phyloP scores from a whole-genome alignment of 1,284 basidiomycete genomes.

The Prillingera fragicola region DNA sequence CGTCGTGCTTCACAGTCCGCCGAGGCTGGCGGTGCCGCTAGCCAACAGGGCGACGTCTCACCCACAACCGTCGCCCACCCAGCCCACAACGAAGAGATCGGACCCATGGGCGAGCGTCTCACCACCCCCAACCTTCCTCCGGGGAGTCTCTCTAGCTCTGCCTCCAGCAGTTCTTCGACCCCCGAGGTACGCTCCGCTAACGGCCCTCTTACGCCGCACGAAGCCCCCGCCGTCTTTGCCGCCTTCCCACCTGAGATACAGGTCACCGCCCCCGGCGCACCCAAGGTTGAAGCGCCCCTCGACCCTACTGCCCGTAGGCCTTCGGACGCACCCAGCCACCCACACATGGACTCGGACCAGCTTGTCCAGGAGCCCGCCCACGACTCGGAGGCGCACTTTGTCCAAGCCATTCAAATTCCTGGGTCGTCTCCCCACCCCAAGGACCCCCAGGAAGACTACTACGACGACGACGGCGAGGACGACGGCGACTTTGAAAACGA shows the following conservation, averaged over 20 bases:
- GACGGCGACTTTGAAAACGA: slow-evolving; percentile 38
- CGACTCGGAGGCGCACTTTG: slow-evolving; percentile 9
- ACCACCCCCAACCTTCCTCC: neutral
- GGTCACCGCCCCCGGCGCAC: neutral
- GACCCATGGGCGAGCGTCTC: neutral
- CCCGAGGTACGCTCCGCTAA: slow-evolving; percentile 1
- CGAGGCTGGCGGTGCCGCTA: neutral
- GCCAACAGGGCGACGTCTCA: slow-evolving; percentile 3
- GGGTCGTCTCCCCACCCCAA: too few species aligned
- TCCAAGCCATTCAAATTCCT: slow-evolving; percentile 17
- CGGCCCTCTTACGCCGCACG: slow-evolving; percentile 11
- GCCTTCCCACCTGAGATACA: slow-evolving; percentile 5
- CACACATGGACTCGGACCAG: slow-evolving; percentile 3
- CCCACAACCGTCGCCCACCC: neutral
- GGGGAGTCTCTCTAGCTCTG: neutral
- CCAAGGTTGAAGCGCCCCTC: neutral
- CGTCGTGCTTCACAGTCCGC: too few species aligned
- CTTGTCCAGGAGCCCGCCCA: slow-evolving; percentile 1
- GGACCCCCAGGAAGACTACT: slow-evolving; percentile 16
- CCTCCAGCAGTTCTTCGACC: slow-evolving; percentile 1
- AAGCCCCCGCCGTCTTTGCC: slow-evolving; percentile 2
- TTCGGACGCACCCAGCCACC: neutral
- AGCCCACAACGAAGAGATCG: neutral
- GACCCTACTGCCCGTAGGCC: neutral
- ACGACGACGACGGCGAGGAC: slow-evolving; percentile 31